These are phyloP conservation scores for Daedaleopsis sinensis DNA, from an alignment of 768 basidiomycete genomes.

Conservation along the genomic window DNA sequence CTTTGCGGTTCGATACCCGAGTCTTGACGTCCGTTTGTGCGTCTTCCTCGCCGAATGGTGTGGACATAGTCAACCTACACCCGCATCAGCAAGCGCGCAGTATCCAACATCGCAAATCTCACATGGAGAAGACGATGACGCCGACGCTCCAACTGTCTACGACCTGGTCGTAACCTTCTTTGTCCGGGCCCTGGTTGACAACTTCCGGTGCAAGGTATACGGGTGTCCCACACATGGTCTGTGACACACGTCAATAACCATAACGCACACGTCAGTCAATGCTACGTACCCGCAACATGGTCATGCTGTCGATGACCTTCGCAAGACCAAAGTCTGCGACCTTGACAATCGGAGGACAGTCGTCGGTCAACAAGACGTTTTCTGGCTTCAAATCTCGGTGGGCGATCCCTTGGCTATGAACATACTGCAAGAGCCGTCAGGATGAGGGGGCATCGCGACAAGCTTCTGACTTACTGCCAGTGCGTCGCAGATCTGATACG, in stretches of 20 bases:
- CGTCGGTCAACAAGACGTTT: slow-evolving; percentile 84
- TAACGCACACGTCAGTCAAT: not conserved
- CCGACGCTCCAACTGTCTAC: slow-evolving; percentile 98
- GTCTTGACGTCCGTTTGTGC: slow-evolving; percentile 57
- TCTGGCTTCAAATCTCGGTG: slow-evolving; percentile 96
- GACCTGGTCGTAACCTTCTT: slow-evolving; percentile 79
- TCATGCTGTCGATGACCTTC: slow-evolving; percentile 82
- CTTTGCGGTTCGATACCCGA: slow-evolving; percentile 56
- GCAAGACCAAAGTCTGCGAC: slow-evolving; percentile 97
- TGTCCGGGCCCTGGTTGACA: slow-evolving; percentile 57
- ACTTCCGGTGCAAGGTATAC: slow-evolving; percentile 94
- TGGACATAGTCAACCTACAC: slow-evolving; percentile 70
- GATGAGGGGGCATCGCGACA: not conserved
- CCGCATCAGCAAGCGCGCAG: not conserved
- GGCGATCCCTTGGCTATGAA: slow-evolving; percentile 75
- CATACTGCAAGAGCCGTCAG: slow-evolving; percentile 45
- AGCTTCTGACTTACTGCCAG: slow-evolving; percentile 52
- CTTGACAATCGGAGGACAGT: slow-evolving; percentile 73
- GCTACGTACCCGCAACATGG: slow-evolving; percentile 67
- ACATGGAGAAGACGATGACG: slow-evolving; percentile 94
- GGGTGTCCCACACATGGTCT: slow-evolving; percentile 98
- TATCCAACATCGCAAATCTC: slow-evolving; percentile 25
- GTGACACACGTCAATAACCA: slow-evolving; percentile 10
- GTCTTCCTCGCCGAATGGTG: slow-evolving; percentile 84
- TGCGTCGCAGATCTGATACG: slow-evolving; percentile 83